Percentiles rank a stretch among this genome's conserved stretches.
These are phyloP conservation scores for Trichomonas tenax DNA, from an alignment of 208 protist species.

Conservation along the genomic window DNA sequence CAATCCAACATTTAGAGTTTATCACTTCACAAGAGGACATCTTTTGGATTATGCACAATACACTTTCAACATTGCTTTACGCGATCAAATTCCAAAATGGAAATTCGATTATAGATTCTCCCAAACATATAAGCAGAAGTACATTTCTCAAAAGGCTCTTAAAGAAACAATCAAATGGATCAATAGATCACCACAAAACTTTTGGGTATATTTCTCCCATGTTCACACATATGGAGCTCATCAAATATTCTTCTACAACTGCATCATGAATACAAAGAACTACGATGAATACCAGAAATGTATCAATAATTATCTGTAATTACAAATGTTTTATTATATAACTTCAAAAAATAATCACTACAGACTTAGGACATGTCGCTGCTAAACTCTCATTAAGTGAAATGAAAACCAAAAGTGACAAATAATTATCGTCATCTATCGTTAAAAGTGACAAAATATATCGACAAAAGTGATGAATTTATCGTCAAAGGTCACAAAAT, in stretches of 20 bases:
- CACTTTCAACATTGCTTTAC: not conserved
- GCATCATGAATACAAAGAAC: not conserved
- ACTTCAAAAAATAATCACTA: too few relatives aligned
- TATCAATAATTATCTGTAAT: not conserved
- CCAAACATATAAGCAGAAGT: not conserved
- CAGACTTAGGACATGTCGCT: too few relatives aligned
- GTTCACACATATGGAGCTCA: not conserved
- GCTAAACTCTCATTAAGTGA: too few relatives aligned
- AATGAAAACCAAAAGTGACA: too few relatives aligned
- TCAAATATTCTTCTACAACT: not conserved
- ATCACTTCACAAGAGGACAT: not conserved
- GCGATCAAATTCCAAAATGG: not conserved
- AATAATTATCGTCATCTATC: too few relatives aligned
- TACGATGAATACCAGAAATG: not conserved
- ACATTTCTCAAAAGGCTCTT: not conserved
- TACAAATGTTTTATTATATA: too few relatives aligned
- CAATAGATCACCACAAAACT: not conserved
- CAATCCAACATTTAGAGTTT: not conserved
- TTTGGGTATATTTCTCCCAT: not conserved
- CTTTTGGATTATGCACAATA: not conserved
- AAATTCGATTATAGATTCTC: not conserved
- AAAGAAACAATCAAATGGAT: not conserved
- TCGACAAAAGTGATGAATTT: too few relatives aligned
- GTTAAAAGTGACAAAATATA: too few relatives aligned
- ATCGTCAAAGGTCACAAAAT: too few relatives aligned